Evolutionary conservation across 768 basidiomycete species (phyloP), one percentile per base, ranked within the genome.

Genomic region (Mrakia hoshinonis): DNA sequence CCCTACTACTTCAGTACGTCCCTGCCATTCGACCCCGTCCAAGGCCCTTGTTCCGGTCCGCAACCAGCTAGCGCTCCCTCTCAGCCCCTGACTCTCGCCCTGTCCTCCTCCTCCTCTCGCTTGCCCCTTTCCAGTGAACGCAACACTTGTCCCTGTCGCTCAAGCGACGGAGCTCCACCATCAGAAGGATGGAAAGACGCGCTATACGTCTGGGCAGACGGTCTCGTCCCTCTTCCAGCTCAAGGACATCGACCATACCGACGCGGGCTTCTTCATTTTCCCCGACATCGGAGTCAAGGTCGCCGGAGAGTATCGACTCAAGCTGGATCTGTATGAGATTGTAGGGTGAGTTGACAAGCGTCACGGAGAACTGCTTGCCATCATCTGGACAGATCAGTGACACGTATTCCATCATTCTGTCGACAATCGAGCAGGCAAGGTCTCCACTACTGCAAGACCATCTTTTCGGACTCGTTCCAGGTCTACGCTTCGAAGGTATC

Each of bases 401-500:
- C 38, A 6, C 52, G 55, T 24, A 4, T 68, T 22, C 55, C 36
- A 43, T 58, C 24, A 66, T 75, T 51, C 52, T n/a, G 70, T 58
- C 54, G 58, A 48, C 46, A 43, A 13, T 38, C 48, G 47, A 34
- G 49, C 79, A 91, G 90, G 18, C 87, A 88, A 75, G 89, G 88
- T 72, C 91, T 95, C 47, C 87, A 87, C 51, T 92, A 93, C 77
- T 94, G 92, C 82, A 91, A 90, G 77, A 89, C 88, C 0, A 91
- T 92, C 70, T 89, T 88, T 79, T 92, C 91, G 0, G 85, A 87
- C 0, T 86, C 90, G 0, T 97, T 97, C 80, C 92, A 93, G 74
- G 94, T 96, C 13, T 96, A 92, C 79, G 92, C 92, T 0, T 91
- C 92, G 20, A 96, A 96, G 84, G 92, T n/a, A n/a, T n/a, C 93